Base-by-base conservation (phyloP, 2,329 filamentous ascomycete genomes). In the Phyllosticta ampelicida region DNA sequence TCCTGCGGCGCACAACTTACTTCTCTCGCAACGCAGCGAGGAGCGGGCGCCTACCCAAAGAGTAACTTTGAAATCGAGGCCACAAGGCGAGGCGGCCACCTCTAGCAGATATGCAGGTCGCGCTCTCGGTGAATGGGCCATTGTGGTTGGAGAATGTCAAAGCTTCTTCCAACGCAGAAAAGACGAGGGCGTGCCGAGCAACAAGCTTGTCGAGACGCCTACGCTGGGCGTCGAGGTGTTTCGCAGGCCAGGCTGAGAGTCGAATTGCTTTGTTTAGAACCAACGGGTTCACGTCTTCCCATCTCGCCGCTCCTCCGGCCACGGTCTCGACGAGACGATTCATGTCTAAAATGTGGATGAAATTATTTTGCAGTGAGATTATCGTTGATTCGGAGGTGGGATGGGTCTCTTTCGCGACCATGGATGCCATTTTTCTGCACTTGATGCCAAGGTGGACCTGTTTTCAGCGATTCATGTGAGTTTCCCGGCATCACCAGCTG, bases 161-260 rank as follows among this genome's bases (percentile, higher is more conserved):
- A 88, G 84, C 66, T 94, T 92, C 70, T 83, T 90, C 29, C 87
- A 92, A 60, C 78, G 88, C 51, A 80, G 89, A 57, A 84, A 84
- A 55, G 83, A 84, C 52, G 89, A 94, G 68, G 88, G 88, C 51
- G 81, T 90, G 9, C 78, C 81, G 1, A 75, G 76, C 0, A 80
- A 89, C 60, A 77, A 75, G 63, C 82, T 85, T 50, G 83, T 92
- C 49, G 88, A 92, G 70, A 84, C 86, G 49, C 85, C 85, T 2
- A 77, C 75, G 5, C 73, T 88, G 20, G 80, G 81, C 1, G 80
- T 87, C 5, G 85, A 88, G 62, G 80, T 82, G 2, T 81, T 86
- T 64, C 76, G 80, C 55, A 79, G 73, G 44, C 70, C 70, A 56
- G 71, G 72, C 26, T 75, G 26, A 51, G 28, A 5, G n/a, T n/a